Conservation (phyloP, 768 basidiomycete genomes). For the Rhodotorula sphaerocarpa region DNA sequence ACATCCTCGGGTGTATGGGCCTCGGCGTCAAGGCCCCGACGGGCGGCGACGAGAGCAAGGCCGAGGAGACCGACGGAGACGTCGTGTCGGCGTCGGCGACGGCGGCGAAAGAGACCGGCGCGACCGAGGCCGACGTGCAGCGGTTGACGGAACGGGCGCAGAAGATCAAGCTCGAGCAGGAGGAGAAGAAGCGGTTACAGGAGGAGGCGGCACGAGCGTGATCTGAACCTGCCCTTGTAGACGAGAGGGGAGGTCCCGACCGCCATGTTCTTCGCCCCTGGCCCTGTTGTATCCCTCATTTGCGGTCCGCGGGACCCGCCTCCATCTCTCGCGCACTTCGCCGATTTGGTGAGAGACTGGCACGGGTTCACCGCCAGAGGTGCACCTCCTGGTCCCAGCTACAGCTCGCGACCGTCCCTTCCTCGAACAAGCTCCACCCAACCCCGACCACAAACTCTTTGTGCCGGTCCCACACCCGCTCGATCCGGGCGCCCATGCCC, state of each 20-base stretch:
- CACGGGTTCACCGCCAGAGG: conserved; percentile 49
- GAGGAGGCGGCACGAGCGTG: no score
- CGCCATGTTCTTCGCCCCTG: no score
- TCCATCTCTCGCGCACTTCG: no score
- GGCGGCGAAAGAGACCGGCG: background rate
- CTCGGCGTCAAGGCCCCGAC: conserved; percentile 29
- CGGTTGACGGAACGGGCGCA: conserved; percentile 15
- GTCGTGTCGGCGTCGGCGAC: background rate
- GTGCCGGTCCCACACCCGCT: conserved; percentile 73
- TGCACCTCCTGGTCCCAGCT: conserved; percentile 83
- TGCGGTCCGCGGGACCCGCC: no score
- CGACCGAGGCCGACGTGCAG: conserved; percentile 6
- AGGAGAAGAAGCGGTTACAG: conserved; percentile 5
- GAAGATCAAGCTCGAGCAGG: conserved; percentile 25
- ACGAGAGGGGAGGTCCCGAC: no score
- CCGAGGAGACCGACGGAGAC: conserved; percentile 4
- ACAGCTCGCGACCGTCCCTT: conserved; percentile 77
- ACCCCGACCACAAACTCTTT: conserved; percentile 92
- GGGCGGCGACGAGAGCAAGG: conserved; percentile 18
- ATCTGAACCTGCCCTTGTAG: no score
- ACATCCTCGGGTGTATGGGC: conserved; percentile 33
- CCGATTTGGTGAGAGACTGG: background rate
- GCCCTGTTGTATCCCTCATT: background rate
- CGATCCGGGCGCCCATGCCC: conserved; percentile 49
- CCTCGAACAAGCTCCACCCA: conserved; percentile 84